phyloP scores from a whole-genome alignment of 169 alveolate genomes.

The Cryptosporidium xiaoi region DNA sequence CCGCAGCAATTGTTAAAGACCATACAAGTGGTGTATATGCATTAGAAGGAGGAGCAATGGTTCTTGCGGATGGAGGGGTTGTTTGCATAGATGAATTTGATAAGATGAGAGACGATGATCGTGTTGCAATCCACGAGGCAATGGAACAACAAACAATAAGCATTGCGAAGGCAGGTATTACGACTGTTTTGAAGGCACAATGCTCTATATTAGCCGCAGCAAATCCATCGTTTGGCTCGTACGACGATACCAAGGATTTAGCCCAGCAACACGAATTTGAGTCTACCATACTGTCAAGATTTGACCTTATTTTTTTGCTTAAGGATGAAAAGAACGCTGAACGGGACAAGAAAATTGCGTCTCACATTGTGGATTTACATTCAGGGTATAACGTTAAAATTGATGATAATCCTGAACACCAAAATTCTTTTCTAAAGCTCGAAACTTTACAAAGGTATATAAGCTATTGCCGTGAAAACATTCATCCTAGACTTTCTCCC shows the following conservation, averaged over 20 bases:
- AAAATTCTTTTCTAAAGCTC: constrained; percentile 81
- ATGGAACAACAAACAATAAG: constrained; percentile 99
- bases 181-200: constrained; percentile 96
- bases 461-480: constrained; percentile 88
- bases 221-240: constrained; percentile 98
- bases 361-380: constrained; percentile 90
- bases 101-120: constrained; percentile 98
- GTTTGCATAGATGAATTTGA: constrained; percentile 99
- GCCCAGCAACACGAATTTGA: constrained; percentile 98
- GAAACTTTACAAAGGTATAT: constrained; percentile 88
- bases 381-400: constrained; percentile 34
- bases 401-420: constrained; percentile 2
- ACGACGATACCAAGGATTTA: constrained; percentile 94
- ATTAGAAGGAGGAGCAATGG: constrained; percentile 99
- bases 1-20: constrained; percentile 98
- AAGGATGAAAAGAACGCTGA: constrained; percentile 95
- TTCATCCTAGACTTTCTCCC: constrained; percentile 93
- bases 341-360: constrained; percentile 91
- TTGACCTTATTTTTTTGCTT: constrained; percentile 97
- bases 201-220: constrained; percentile 99
- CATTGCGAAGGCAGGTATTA: constrained; percentile 99
- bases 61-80: constrained; percentile 98
- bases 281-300: constrained; percentile 96
- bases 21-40: constrained; percentile 92
- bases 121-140: constrained; percentile 99